Evolutionary conservation across 441 rosid genomes (phyloP).

Genomic region (Biscutella auriculata): DNA sequence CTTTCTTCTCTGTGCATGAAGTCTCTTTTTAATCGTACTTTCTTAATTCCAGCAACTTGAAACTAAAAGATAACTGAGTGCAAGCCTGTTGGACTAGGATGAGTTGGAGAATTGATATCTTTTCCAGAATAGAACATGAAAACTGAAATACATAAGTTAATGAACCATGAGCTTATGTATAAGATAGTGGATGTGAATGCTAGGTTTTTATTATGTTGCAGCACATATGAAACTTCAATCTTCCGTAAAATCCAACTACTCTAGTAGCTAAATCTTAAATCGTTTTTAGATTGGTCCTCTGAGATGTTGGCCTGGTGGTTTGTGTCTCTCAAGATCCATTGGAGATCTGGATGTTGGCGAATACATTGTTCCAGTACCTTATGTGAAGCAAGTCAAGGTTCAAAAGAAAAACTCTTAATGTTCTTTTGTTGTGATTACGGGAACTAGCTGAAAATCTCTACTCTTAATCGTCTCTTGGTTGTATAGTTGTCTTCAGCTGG

Average conservation of each 20-base stretch:
- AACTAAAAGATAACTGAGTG: background rate
- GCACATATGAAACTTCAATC: background rate
- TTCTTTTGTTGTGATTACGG: background rate
- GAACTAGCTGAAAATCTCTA: too few species aligned
- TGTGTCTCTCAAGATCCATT: conserved; percentile 96
- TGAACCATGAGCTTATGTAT: background rate
- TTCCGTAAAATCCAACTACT: background rate
- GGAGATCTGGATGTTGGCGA: conserved; percentile 97
- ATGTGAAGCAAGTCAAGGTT: conserved; percentile 98
- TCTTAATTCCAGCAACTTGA: background rate
- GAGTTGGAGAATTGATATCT: background rate
- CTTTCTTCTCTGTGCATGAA: background rate
- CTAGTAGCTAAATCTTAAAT: conserved; percentile 17
- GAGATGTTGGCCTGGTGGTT: conserved; percentile 99
- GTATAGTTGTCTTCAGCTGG: conserved; percentile 82
- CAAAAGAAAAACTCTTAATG: background rate
- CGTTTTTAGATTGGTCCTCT: conserved; percentile 87
- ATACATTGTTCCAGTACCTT: conserved; percentile 93
- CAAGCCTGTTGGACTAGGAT: background rate
- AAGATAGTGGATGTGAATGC: background rate
- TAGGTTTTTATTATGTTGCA: background rate
- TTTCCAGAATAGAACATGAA: background rate
- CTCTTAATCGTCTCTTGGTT: too few species aligned
- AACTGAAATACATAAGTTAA: background rate
- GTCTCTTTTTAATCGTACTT: background rate